Evolutionary conservation across 129 eudicot species (phyloP), one percentile per base, ranked within the genome.

Genomic region (Centaurea solstitialis): DNA sequence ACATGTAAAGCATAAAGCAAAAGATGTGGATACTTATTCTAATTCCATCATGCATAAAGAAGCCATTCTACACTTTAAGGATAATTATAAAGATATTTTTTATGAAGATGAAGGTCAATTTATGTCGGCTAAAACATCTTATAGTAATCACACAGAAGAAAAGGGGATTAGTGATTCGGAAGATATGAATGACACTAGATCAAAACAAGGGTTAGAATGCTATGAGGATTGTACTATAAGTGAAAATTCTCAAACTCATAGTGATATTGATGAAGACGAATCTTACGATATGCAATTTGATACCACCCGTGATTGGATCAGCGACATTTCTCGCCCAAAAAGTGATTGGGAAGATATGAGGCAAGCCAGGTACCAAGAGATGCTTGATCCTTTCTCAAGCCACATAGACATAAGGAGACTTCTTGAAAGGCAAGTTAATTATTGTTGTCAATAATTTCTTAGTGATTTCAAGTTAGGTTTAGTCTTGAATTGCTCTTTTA

Each of bases 301-400:
- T 75, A 76, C 64, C 41, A 77, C 68, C 43, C 87, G 80, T 26
- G 96, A 92, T 72, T 94, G 98, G 98, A 86, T 89, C 28, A 75
- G 8, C 65, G 96, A 92, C n/a, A 81, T 94, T 53, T 84, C 98
- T 20, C 94, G 98, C 68, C 98, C 98, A 5, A 89, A 89, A 22
- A 85, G 93, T 59, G 89, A 89, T 61, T 94, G 98, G 98, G 98
- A 94, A 80, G 89, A 62, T 75, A 89, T 91, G 71, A 90, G 96
- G 79, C 89, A 86, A 84, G 94, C 80, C 20, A 87, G 98, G 87
- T 94, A 94, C 65, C 91, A 89, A 21, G 97, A 94, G 81, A 91
- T 94, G 92, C 90, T 90, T 75, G 92, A 88, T 79, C 94, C 90
- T 70, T 86, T 47, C 81, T 59, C 64, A 30, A 77, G 85, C 17